Conservation (phyloP, 2,329 filamentous ascomycete genomes). For the Colletotrichum tofieldiae region DNA sequence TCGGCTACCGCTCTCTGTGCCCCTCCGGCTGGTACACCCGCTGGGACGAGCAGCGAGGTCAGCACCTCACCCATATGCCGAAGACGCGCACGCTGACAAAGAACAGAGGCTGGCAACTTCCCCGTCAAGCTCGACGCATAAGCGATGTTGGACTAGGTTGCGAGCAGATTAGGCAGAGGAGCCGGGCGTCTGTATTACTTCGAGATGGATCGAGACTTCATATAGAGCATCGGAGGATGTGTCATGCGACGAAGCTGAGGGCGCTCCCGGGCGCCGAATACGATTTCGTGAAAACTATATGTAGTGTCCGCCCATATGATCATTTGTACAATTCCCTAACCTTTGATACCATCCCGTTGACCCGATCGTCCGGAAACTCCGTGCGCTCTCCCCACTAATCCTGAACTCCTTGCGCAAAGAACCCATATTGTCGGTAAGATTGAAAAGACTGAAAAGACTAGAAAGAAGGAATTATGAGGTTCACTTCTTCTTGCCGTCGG, state of each 20-base stretch:
- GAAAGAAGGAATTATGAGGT: background rate
- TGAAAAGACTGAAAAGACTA: background rate
- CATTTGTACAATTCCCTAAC: conserved; percentile 22
- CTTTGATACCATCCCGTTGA: conserved; percentile 15
- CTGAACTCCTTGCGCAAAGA: conserved; percentile 19
- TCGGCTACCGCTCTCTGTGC: conserved; percentile 97
- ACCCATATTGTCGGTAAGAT: background rate
- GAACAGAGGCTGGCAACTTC: conserved; percentile 78
- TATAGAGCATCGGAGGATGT: conserved; percentile 44
- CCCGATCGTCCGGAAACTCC: conserved; percentile 31
- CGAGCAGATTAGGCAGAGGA: conserved; percentile 39
- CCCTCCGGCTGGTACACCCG: conserved; percentile 93
- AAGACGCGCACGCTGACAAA: conserved; percentile 34
- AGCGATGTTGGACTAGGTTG: conserved; percentile 45
- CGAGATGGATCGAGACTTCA: conserved; percentile 47
- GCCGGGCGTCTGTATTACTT: conserved; percentile 55
- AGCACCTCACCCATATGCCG: conserved; percentile 51
- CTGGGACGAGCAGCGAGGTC: conserved; percentile 98
- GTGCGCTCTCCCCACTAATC: conserved; percentile 4
- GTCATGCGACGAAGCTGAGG: conserved; percentile 37
- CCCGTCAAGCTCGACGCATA: conserved; percentile 76
- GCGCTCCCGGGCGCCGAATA: conserved; percentile 32
- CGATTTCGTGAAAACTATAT: conserved; percentile 36
- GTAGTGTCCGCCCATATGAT: conserved; percentile 24
- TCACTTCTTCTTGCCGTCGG: conserved; percentile 48